Evolutionary conservation across 177 flowering plant species (phyloP).

Genomic region (Vitis hybrid): DNA sequence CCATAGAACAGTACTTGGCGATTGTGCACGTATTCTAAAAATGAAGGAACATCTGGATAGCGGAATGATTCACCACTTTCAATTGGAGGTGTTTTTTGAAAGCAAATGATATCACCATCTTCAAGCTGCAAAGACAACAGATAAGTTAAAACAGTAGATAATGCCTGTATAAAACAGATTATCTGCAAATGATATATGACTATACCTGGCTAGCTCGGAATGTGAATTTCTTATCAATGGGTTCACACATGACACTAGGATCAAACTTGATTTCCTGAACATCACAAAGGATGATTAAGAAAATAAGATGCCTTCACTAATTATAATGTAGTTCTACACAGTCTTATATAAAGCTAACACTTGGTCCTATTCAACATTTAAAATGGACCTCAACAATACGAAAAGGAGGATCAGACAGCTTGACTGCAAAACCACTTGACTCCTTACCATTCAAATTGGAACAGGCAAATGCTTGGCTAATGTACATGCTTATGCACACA

Average conservation of each 20-base stretch:
- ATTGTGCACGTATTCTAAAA: slow-evolving; percentile 86
- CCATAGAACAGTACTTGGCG: slow-evolving; percentile 62
- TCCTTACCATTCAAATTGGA: too few relatives aligned
- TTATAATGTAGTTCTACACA: too few relatives aligned
- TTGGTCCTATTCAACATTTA: too few relatives aligned
- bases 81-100: slow-evolving; percentile 52
- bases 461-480: too few relatives aligned
- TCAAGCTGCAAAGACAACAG: slow-evolving; percentile 59
- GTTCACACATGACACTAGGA: slow-evolving; percentile 82
- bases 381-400: too few relatives aligned
- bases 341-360: not conserved
- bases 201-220: slow-evolving; percentile 71
- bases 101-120: slow-evolving; percentile 95
- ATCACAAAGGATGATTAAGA: not conserved
- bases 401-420: too few relatives aligned
- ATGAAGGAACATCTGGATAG: slow-evolving; percentile 81
- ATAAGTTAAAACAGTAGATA: not conserved
- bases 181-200: not conserved
- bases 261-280: slow-evolving; percentile 88
- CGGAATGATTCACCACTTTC: slow-evolving; percentile 47
- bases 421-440: too few relatives aligned
- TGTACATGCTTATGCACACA: too few relatives aligned
- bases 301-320: not conserved
- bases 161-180: not conserved
- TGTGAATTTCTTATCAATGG: slow-evolving; percentile 55